A percentile compares a stretch with the other conserved stretches of the same genome.
These are phyloP conservation scores for Parachlorella kessleri DNA, from an alignment of 139 green algal species.

Conservation along the genomic window DNA sequence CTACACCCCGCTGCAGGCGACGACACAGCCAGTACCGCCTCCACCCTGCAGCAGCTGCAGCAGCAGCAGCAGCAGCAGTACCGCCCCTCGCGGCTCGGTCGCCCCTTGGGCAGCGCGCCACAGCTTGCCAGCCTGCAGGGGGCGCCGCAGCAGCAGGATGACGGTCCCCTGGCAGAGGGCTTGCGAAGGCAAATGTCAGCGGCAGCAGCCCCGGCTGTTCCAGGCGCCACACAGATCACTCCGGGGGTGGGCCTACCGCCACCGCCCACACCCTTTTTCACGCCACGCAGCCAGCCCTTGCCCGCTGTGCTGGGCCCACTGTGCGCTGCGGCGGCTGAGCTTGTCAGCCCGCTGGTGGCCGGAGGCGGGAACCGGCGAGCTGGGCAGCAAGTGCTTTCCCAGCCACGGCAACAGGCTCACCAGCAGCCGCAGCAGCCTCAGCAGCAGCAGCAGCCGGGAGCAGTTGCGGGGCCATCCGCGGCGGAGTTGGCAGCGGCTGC, in stretches of 20 bases:
- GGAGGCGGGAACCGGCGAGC: too few species aligned
- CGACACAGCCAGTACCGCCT: not conserved
- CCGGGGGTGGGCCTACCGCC: not conserved
- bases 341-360: too few species aligned
- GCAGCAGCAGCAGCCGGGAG: not conserved
- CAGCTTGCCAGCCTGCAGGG: too few species aligned
- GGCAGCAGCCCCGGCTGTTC: too few species aligned
- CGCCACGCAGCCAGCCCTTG: not conserved
- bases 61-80: constrained; percentile 1
- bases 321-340: too few species aligned
- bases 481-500: not conserved
- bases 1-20: not conserved
- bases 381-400: not conserved
- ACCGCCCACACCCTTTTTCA: constrained; percentile 16
- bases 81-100: too few species aligned
- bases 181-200: constrained; percentile 12
- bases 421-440: not conserved
- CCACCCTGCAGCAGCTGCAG: not conserved
- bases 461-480: not conserved
- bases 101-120: too few species aligned
- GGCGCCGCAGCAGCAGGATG: not conserved
- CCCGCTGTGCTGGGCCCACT: too few species aligned
- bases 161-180: constrained; percentile 5
- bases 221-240: not conserved
- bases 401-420: not conserved